Base-by-base conservation (phyloP, 2,329 filamentous ascomycete genomes). In the Pseudogymnoascus sp. region DNA sequence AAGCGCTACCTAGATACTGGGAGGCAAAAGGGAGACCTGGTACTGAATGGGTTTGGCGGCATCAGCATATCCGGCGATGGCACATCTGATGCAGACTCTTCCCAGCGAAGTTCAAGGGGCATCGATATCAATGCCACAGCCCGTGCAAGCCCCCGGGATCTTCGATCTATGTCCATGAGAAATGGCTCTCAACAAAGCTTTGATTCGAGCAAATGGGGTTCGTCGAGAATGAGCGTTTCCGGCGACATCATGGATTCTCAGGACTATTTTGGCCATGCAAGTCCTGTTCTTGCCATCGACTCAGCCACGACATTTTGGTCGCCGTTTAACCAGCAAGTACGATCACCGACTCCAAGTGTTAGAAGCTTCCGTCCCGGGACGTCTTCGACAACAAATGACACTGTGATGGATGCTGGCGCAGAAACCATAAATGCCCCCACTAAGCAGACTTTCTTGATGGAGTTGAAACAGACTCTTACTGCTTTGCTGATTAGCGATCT, bases 401-500 rank as follows among this genome's bases (percentile, higher is more conserved):
- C 86, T 0, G 80, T 87, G 3, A 85, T 84, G 71, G 78, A 86
- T 66, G 85, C 78, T 68, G 78, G 77, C 63, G 78, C 78, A 58
- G 76, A 78, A 39, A 83, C 71, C 74, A 81, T 69, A 71, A 83
- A 71, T 75, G 37, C 85, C 0, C 79, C 90, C 63, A 88, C 91
- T 49, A 95, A 94, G 76, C 79, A 83, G 2, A 82, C 80, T n/a
- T 96, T 97, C 73, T 77, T 96, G 61, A 80, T 84, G 6, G 88
- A 91, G 31, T 78, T 96, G 31, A 87, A 87, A 68, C 89, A 92
- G 71, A 89, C 87, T 0, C 77, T 97, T 39, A 93, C 88, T 1
- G 92, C 91, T 66, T 79, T 99, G 16, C 77, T 97, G 1, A 77
- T 97, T 26, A 97, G 93, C 59, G 94, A 99, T 72, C 80, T 97